Conservation (phyloP, 2,329 filamentous ascomycete species). For the Pyrenophora graminea region DNA sequence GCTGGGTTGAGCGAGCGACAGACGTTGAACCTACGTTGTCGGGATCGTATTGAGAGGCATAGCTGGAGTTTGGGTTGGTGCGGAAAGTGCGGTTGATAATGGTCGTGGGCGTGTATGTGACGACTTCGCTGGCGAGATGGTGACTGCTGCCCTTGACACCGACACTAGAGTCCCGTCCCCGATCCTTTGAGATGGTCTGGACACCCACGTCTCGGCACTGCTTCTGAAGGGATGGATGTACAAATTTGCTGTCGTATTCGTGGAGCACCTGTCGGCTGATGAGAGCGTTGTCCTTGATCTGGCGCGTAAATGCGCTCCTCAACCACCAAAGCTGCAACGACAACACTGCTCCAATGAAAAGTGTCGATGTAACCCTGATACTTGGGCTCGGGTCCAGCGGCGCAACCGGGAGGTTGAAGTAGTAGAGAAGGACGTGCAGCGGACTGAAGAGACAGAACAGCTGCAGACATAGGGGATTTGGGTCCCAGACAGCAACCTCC, state of each 20-base stretch:
- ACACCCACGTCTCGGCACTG: slow-evolving; percentile 78
- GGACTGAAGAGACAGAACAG: slow-evolving; percentile 92
- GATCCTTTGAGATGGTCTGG: slow-evolving; percentile 62
- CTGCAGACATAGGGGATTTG: slow-evolving; percentile 77
- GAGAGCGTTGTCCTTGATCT: slow-evolving; percentile 80
- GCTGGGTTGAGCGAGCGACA: slow-evolving; percentile 23
- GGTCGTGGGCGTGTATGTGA: slow-evolving; percentile 65
- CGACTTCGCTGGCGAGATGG: slow-evolving; percentile 56
- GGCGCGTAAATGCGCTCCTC: slow-evolving; percentile 75
- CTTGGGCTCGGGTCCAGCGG: slow-evolving; percentile 79
- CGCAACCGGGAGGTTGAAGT: slow-evolving; percentile 79
- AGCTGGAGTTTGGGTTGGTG: slow-evolving; percentile 82
- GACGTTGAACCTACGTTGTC: slow-evolving; percentile 52
- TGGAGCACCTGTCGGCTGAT: slow-evolving; percentile 91
- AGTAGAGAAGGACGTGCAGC: slow-evolving; percentile 88
- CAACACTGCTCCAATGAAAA: slow-evolving; percentile 75
- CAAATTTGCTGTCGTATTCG: slow-evolving; percentile 95
- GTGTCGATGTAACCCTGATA: slow-evolving; percentile 79
- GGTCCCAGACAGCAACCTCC: slow-evolving; percentile 94
- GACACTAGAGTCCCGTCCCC: slow-evolving; percentile 43
- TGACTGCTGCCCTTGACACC: slow-evolving; percentile 49
- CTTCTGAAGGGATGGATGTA: slow-evolving; percentile 85
- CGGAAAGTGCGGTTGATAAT: slow-evolving; percentile 73
- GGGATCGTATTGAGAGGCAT: slow-evolving; percentile 72
- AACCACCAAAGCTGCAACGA: slow-evolving; percentile 77